Base-by-base conservation (phyloP, 352 stramenopile genomes). In the Albugo laibachii region DNA sequence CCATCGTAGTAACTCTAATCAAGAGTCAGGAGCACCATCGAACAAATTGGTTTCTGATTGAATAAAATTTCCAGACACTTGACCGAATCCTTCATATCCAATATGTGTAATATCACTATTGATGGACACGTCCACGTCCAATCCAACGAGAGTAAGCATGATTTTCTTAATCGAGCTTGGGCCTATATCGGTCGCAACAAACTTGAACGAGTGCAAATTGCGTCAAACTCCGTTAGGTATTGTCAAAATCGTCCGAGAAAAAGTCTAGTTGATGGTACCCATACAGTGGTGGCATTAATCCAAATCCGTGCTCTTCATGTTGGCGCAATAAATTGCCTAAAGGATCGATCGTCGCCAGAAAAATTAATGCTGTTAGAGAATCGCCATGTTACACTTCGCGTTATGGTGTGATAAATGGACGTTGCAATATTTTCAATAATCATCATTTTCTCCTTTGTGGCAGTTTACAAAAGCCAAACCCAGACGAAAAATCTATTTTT, bases 281-380 rank as follows among this genome's bases (percentile, higher is more conserved):
- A 3, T 3, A 31, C 24, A 31, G 24, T 31, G 3, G 3, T 31
- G 24, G 3, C 24, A 31, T 31, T 31, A 10, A 31, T 31, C 24
- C 24, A 31, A 31, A 31, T 31, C 24, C 24, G 3, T 31, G 24
- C 2, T 54, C 40, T 14, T 36, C 36, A 13, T 46, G 49, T 14
- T 15, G 8, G 14, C 49, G 21, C 2, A 54, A 38, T 45, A 54
- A 43, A 3, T n/a, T 34, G 5, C 39, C 20, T 0, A 54, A 45
- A 8, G 51, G 51, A 20, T 47, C 16, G 13, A 47, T 39, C 34
- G 47, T 45, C 8, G 38, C 13, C n/a, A 21, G 21, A 16, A 52
- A 56, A 13, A 56, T 42, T 36, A n/a, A 56, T 19, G n/a, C 40
- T 19, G 51, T 52, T 18, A 56, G 36, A 35, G 51, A 34, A 35